Evolutionary conservation across 345 rosid species (phyloP), one percentile per base, ranked within the genome.

Genomic region (Laguncularia racemosa): DNA sequence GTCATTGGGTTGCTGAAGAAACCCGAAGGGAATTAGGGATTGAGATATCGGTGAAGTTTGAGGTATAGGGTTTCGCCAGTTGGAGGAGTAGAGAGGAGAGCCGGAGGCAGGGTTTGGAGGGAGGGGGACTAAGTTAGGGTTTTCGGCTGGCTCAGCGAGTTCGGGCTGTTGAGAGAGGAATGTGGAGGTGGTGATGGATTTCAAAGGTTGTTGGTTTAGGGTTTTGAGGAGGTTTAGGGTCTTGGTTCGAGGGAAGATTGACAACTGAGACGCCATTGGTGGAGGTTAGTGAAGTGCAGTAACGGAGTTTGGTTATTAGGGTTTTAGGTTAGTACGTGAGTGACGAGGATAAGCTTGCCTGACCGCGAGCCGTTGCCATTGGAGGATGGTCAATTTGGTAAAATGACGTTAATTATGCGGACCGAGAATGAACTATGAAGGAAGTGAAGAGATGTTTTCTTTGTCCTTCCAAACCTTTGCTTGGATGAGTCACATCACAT

Each of bases 61-160:
- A 40, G 76, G 79, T 47, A 71, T 67, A 20, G 90, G 95, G 66
- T 44, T 80, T 13, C 99, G 80, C 96, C 95, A 93, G 64, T 83
- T 84, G 61, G 88, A 89, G 16, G 69, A 77, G 70, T 89, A 92
- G 50, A 86, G 76, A 0, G 98, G 96, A 64, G 96, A 87, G 43
- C 95, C 97, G 19, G 95, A 68, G 6, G 92, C 88, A 0, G 99
- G 96, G 67, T 84, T 93, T 0, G 99, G 95, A 2, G 96, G 99
- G 51, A 92, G 86, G 3, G 50, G 57, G 48, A 21, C 2, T 7
- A 51, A 50, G 4, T n/a, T n/a, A 1, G 60, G 49, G 56, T 67
- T 23, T 16, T 64, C 63, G 43, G 56, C 2, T 48, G 78, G 60
- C 6, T 88, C 89, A 18, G 78, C 84, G 61, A 81, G 85, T 62